Conservation (phyloP, 1,139 yeast species). For the Hyphopichia pseudoburtonii region DNA sequence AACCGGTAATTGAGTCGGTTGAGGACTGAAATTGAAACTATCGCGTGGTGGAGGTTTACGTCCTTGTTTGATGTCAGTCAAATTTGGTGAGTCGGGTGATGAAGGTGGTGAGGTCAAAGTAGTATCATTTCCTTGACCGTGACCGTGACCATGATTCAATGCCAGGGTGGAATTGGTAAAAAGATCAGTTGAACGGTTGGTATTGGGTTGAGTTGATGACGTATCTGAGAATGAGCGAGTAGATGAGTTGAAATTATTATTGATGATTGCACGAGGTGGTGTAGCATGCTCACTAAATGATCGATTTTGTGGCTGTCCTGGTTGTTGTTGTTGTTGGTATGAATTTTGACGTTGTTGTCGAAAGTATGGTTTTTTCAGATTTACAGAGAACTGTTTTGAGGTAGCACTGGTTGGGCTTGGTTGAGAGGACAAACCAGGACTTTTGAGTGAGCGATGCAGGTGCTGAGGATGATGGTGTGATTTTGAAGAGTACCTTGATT, state of each 20-base stretch:
- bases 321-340: not conserved
- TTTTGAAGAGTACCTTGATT: no score
- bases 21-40: constrained; percentile 4
- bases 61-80: not conserved
- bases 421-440: not conserved
- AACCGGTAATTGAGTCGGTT: constrained; percentile 2
- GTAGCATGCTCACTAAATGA: constrained; percentile 1
- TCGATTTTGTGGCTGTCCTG: not conserved
- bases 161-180: not conserved
- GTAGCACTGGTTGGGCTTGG: not conserved
- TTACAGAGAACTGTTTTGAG: not conserved
- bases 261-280: not conserved
- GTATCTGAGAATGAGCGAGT: not conserved
- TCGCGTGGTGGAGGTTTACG: constrained; percentile 1
- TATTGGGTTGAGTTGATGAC: constrained; percentile 1
- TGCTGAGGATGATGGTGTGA: no score
- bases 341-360: no score
- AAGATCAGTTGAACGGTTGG: constrained; percentile 1
- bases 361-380: not conserved
- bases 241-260: not conserved
- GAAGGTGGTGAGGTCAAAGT: constrained; percentile 4
- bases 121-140: not conserved
- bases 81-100: constrained; percentile 2
- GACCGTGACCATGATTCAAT: no score
- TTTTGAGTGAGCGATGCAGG: not conserved